phyloP scores from a whole-genome alignment of 2,329 filamentous ascomycete genomes.

The Penicillium glabrum region DNA sequence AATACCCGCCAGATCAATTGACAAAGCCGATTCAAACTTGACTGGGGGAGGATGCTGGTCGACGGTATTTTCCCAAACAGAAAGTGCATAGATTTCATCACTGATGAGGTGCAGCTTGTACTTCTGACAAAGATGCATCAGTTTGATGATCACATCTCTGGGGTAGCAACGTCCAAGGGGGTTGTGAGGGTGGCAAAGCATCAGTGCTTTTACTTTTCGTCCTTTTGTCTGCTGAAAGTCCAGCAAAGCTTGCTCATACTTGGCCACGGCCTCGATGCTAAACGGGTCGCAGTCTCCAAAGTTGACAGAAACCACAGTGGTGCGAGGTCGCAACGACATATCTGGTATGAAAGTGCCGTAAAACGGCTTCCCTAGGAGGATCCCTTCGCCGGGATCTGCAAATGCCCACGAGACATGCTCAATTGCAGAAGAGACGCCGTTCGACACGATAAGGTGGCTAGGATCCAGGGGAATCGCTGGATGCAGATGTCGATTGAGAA shows the following conservation, averaged over 20 bases:
- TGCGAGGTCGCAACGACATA: neutral
- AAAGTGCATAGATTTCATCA: slow-evolving; percentile 17
- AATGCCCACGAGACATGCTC: neutral
- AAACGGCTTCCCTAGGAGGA: slow-evolving; percentile 28
- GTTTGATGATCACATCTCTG: slow-evolving; percentile 1
- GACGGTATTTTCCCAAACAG: slow-evolving; percentile 13
- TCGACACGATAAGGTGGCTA: neutral
- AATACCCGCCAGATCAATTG: too few species aligned
- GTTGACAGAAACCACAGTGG: neutral
- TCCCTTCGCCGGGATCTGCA: slow-evolving; percentile 15
- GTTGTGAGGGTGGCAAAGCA: slow-evolving; percentile 49
- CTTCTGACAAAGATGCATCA: slow-evolving; percentile 11
- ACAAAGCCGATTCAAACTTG: slow-evolving; percentile 9
- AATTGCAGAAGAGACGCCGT: neutral
- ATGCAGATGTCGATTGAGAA: neutral
- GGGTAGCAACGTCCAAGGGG: slow-evolving; percentile 6
- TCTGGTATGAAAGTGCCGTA: slow-evolving; percentile 47
- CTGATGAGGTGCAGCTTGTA: slow-evolving; percentile 11
- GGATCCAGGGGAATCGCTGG: neutral
- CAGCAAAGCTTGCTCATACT: slow-evolving; percentile 25
- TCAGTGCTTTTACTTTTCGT: slow-evolving; percentile 42
- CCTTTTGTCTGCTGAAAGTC: slow-evolving; percentile 33
- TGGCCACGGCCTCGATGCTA: neutral
- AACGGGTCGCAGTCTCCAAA: neutral
- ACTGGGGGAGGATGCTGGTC: neutral